Evolutionary conservation across 2,329 filamentous ascomycete genomes (phyloP), one percentile per base, ranked within the genome.

Genomic region (Ophiostoma australiae): DNA sequence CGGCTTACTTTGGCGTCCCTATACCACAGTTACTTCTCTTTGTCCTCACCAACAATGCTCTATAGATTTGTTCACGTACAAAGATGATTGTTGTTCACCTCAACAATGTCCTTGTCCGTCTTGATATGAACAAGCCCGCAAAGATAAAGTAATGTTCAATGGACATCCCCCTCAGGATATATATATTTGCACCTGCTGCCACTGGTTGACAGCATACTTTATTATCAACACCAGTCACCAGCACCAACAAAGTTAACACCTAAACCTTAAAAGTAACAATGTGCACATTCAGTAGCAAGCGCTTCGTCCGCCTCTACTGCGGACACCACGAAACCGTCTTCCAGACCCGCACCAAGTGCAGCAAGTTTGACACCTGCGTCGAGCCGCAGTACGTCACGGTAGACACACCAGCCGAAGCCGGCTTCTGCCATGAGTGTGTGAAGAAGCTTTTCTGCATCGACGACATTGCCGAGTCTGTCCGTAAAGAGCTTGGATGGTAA

Each of bases 241-340:
- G 27, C 61, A 63, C 10, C 58, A n/a, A 31, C 33, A 65, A n/a
- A 4, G 5, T 1, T 33, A 20, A 39, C 65, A 27, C 4, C 17
- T 1, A 63, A 20, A 37, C n/a, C 37, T 31, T n/a, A 31, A 17
- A 15, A 35, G 58, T 15, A 20, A 44, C 1, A 15, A 67, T 67
- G 65, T 67, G 65, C 37, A 67, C 37, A 37, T 67, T 67, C 23
- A 67, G 37, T 20, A 67, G 65, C 65, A 67, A 44, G 37, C 10
- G n/a, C 23, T 27, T 41, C 8, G 2, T 41, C 10, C 65, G 65
- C 35, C 11, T 20, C 4, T 3, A 44, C n/a, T 67, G 65, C 65
- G 65, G 65, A 13, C 65, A 67, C 37, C 10, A 27, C n/a, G 65
- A 67, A 8, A 44, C 8, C 5, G 23, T 67, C 10, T 67, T 67